phyloP scores from a whole-genome alignment of 192 early-diverging fungal genomes.

The Entomortierella parvispora region DNA sequence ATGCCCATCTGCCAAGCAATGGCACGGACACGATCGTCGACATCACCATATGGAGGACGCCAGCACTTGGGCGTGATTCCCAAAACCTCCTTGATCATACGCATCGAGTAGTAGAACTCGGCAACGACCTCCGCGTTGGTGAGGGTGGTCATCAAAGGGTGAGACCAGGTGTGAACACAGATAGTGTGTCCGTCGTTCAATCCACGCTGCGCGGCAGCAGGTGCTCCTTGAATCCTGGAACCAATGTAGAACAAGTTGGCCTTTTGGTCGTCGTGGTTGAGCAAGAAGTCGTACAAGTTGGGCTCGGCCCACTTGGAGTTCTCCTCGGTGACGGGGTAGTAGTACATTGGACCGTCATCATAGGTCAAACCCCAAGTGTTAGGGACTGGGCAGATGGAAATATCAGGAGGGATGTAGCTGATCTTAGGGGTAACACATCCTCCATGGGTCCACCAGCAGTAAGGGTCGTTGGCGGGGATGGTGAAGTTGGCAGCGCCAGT shows the following conservation, averaged over 20 bases:
- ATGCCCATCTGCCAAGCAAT: constrained; percentile 58
- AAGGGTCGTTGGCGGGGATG: background rate
- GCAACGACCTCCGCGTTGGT: constrained; percentile 53
- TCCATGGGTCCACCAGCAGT: constrained; percentile 24
- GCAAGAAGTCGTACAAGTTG: constrained; percentile 54
- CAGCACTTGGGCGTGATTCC: constrained; percentile 55
- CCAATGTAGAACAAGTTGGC: constrained; percentile 55
- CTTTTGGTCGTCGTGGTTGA: constrained; percentile 46
- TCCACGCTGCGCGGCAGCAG: constrained; percentile 27
- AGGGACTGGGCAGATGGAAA: constrained; percentile 36
- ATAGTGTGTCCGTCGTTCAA: constrained; percentile 58
- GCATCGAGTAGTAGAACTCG: constrained; percentile 24
- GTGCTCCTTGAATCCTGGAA: constrained; percentile 46
- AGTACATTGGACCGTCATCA: constrained; percentile 53
- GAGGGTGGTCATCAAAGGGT: constrained; percentile 55
- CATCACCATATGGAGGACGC: constrained; percentile 62
- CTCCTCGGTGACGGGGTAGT: constrained; percentile 13
- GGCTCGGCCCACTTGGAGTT: constrained; percentile 41
- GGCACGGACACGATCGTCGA: constrained; percentile 58
- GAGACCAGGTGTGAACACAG: constrained; percentile 65
- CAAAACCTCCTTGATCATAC: constrained; percentile 53
- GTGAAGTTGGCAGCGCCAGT: background rate
- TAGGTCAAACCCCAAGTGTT: constrained; percentile 14
- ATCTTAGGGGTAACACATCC: constrained; percentile 40
- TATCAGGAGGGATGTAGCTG: constrained; percentile 37